Evolutionary conservation across 2,329 filamentous ascomycete species (phyloP).

Genomic region (Rutstroemia sp.): DNA sequence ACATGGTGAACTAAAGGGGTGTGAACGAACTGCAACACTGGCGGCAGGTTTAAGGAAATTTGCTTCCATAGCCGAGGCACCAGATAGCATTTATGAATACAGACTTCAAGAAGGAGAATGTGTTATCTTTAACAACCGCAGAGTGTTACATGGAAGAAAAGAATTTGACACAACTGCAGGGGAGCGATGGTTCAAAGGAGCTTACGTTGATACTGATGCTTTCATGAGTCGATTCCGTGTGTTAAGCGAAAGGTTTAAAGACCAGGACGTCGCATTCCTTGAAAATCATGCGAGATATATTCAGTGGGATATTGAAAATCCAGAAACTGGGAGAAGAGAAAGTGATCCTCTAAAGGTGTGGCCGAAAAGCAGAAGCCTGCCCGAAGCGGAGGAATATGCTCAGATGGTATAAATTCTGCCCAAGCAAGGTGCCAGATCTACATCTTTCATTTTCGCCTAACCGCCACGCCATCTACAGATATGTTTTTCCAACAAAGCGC

Average conservation of each 20-base stretch:
- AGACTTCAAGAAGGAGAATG: slow-evolving; percentile 77
- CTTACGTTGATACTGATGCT: slow-evolving; percentile 69
- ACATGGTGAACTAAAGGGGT: neutral
- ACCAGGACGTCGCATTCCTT: neutral
- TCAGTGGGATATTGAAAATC: slow-evolving; percentile 2
- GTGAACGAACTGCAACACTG: slow-evolving; percentile 7
- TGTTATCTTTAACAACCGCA: slow-evolving; percentile 84
- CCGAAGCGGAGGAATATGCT: slow-evolving; percentile 3
- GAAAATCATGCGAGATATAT: neutral
- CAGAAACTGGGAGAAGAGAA: slow-evolving; percentile 4
- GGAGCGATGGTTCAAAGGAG: slow-evolving; percentile 74
- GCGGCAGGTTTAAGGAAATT: neutral
- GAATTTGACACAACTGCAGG: slow-evolving; percentile 64
- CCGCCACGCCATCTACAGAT: no score
- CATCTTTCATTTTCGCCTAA: no score
- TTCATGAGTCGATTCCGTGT: slow-evolving; percentile 42
- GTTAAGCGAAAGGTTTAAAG: slow-evolving; percentile 20
- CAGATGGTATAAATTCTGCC: neutral
- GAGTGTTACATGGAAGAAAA: slow-evolving; percentile 75
- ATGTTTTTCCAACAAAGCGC: no score
- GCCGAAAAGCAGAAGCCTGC: slow-evolving; percentile 2
- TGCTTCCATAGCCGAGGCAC: slow-evolving; percentile 29
- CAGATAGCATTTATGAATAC: slow-evolving; percentile 56
- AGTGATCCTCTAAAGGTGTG: slow-evolving; percentile 6
- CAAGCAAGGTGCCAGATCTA: no score